Percentiles rank a stretch among this genome's conserved stretches.
Conservation (phyloP, 495 filamentous ascomycete genomes). For the Xylaria palmicola region DNA sequence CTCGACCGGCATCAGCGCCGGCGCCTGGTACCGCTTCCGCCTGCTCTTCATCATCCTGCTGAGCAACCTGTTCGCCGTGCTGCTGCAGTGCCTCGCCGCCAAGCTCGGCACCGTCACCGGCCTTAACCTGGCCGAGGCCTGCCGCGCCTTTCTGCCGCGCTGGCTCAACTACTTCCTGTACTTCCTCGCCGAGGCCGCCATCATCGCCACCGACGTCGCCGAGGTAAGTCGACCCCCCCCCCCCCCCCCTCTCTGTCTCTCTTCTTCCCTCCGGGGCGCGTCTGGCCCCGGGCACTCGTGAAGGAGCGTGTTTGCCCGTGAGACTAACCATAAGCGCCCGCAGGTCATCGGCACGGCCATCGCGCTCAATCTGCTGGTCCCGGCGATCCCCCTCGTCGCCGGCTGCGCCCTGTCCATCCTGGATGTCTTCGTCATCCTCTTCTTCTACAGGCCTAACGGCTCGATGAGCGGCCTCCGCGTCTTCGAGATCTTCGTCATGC, state of each 20-base stretch:
- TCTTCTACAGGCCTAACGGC: conserved; percentile 80
- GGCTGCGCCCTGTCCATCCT: conserved; percentile 83
- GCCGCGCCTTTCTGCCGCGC: conserved; percentile 68
- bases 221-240: conserved; percentile 47
- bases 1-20: conserved; percentile 77
- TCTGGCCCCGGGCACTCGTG: too few relatives aligned
- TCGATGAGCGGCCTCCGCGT: conserved; percentile 68
- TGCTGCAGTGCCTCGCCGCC: conserved; percentile 78
- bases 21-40: conserved; percentile 61
- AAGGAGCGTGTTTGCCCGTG: too few relatives aligned
- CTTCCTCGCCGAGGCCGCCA: conserved; percentile 72
- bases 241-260: too few relatives aligned
- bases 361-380: conserved; percentile 77
- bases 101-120: conserved; percentile 86
- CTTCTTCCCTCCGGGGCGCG: too few relatives aligned
- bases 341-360: conserved; percentile 90
- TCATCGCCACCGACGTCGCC: conserved; percentile 88
- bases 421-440: conserved; percentile 79
- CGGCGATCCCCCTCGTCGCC: conserved; percentile 75
- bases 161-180: conserved; percentile 79
- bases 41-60: conserved; percentile 79
- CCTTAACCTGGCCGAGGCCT: conserved; percentile 76
- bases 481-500: conserved; percentile 81
- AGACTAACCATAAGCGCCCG: conserved; percentile 16
- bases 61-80: conserved; percentile 82